Evolutionary conservation across 1,139 yeast species (phyloP).

Genomic region (Suhomyces panamericanus): DNA sequence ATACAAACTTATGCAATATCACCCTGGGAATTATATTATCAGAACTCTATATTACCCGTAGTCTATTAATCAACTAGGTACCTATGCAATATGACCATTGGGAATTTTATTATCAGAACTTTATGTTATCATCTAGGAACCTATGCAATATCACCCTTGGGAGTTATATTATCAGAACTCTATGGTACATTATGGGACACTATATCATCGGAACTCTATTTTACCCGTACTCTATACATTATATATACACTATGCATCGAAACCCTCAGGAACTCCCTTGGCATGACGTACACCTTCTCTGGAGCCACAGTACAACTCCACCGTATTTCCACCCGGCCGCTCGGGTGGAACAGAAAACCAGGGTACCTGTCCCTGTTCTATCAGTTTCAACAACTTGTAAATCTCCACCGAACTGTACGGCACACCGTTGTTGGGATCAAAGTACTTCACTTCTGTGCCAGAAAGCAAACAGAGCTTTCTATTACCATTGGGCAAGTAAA

Average conservation of each 20-base stretch:
- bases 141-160: no score
- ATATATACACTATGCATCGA: slow-evolving; percentile 30
- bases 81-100: no score
- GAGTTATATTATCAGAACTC: no score
- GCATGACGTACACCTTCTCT: slow-evolving; percentile 63
- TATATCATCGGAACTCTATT: no score
- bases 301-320: slow-evolving; percentile 56
- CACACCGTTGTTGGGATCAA: slow-evolving; percentile 83
- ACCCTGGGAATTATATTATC: no score
- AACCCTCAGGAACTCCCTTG: slow-evolving; percentile 87
- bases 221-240: no score
- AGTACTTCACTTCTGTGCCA: slow-evolving; percentile 77
- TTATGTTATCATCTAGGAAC: no score
- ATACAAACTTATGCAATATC: no score
- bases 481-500: slow-evolving; percentile 67
- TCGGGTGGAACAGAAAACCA: slow-evolving; percentile 59
- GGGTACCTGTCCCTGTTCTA: slow-evolving; percentile 63
- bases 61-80: no score
- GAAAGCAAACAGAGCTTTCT: slow-evolving; percentile 74
- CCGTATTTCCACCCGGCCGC: slow-evolving; percentile 60
- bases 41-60: no score
- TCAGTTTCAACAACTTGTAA: slow-evolving; percentile 64
- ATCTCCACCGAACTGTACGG: slow-evolving; percentile 85
- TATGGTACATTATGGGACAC: no score
- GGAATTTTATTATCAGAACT: no score